Evolutionary conservation across 257 asterid genomes (phyloP), one percentile per base, ranked within the genome.

Genomic region (Ophiorrhiza pumila): DNA sequence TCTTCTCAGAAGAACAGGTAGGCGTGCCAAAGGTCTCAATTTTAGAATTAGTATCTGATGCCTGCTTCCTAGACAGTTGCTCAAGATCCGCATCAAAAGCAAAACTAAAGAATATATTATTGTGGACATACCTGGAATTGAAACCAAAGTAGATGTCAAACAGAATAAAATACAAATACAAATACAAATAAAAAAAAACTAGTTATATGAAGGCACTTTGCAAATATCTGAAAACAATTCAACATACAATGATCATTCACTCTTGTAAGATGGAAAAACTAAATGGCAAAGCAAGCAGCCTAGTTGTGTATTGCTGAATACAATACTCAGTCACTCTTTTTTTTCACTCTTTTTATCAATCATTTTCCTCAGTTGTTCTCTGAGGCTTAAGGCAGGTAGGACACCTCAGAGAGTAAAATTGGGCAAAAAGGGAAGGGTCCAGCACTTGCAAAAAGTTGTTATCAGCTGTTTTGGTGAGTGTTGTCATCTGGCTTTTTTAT

Each of bases 41-140:
- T 83, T 86, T 86, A 35, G 53, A n/a, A n/a, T n/a, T 78, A 67
- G 85, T 87, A 70, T 83, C 88, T 46, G 84, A 77, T 8, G 84
- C 80, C 77, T 79, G 85, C 82, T 83, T 91, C 67, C 78, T 87
- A 35, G 90, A 69, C 77, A 87, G 77, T 72, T 87, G 89, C 74
- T 85, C 97, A 58, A 87, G 88, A 67, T 93, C 97, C 61, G 90
- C 87, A 84, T 91, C 97, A 77, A 93, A 85, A 69, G 97, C 97
- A 81, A 91, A 91, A 80, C 98, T 93, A 88, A 91, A 91, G 92
- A 93, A 93, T 85, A 93, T 93, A 80, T 93, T 93, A 85, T 93
- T 93, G 85, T 93, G 98, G 59, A 93, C 98, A 71, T 93, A 89
- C 98, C 98, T 93, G 76, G 68, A 74, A 75, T 25, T 66, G 74